Base-by-base conservation (phyloP, 192 early-diverging fungal species). In the Chytriomyces hyalinus region DNA sequence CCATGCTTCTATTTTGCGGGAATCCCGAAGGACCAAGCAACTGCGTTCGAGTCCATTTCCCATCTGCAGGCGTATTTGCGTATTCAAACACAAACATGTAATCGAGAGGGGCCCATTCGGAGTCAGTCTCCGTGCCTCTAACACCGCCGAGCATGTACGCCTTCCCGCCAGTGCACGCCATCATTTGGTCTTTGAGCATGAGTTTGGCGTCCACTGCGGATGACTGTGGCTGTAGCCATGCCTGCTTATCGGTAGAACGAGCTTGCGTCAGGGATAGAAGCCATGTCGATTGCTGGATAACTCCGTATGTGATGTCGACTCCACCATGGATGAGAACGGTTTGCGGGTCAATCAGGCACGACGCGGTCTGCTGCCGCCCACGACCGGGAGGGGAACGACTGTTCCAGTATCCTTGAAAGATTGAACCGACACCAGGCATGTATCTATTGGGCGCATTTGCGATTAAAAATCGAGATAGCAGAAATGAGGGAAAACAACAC, bases 251-350 rank as follows among this genome's bases (percentile, higher is more conserved):
- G 7, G 57, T 63, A 4, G 45, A 47, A 36, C 36, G 36, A 22
- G n/a, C 20, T 9, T 44, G 10, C 5, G 6, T 48, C 28, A 73
- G 46, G 47, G n/a, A 9, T 26, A 73, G 45, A 17, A 73, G 50
- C n/a, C 46, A 73, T 10, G 72, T 73, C 7, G n/a, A 13, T n/a
- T 62, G 24, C 26, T 43, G 22, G 15, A 49, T 73, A 0, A 46
- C 53, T n/a, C 53, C 53, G 53, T 57, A 57, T 62, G 61, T 10
- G 17, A 36, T 44, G 26, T 63, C 53, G 5, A 22, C 8, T 8
- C 72, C 72, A 0, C 72, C 72, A 46, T 73, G 72, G 50, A 73
- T 73, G 11, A 73, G 20, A 15, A 73, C n/a, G 44, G 72, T 73
- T 61, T 22, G 10, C 6, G 57, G 45, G 45, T 73, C 72, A 8